Evolutionary conservation across 805 yeast genomes (phyloP).

Genomic region (Pichia scutulata): DNA sequence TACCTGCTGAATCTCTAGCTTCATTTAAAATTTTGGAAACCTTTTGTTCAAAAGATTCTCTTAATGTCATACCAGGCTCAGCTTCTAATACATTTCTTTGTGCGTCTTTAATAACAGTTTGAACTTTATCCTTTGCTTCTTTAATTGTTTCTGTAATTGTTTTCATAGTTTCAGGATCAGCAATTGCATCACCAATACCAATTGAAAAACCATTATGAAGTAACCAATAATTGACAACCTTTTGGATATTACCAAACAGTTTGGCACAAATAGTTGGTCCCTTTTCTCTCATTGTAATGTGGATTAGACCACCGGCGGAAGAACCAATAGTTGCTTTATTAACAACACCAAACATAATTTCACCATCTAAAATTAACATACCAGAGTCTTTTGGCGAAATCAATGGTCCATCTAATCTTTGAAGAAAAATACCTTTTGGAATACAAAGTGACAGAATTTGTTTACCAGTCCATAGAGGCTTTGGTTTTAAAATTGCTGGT

Average conservation of each 20-base stretch:
- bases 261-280: constrained; percentile 88
- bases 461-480: constrained; percentile 96
- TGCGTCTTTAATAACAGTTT: constrained; percentile 86
- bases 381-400: constrained; percentile 89
- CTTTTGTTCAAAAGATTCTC: constrained; percentile 97
- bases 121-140: constrained; percentile 90
- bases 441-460: constrained; percentile 87
- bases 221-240: constrained; percentile 93
- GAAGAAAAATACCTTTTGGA: constrained; percentile 92
- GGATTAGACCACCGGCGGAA: constrained; percentile 95
- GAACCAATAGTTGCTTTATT: constrained; percentile 98
- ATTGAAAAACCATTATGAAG: constrained; percentile 95
- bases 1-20: constrained; percentile 99
- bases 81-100: constrained; percentile 84
- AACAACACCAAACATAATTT: constrained; percentile 95
- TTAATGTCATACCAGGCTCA: constrained; percentile 98
- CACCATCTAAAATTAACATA: constrained; percentile 93
- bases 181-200: constrained; percentile 99
- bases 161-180: constrained; percentile 93
- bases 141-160: constrained; percentile 89
- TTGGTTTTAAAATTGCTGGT: constrained; percentile 90
- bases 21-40: constrained; percentile 92
- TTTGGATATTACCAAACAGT: constrained; percentile 86
- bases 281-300: constrained; percentile 95
- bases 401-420: constrained; percentile 85